Evolutionary conservation across 1,284 basidiomycete genomes (phyloP).

Genomic region (Cutaneotrichosporon sp.): DNA sequence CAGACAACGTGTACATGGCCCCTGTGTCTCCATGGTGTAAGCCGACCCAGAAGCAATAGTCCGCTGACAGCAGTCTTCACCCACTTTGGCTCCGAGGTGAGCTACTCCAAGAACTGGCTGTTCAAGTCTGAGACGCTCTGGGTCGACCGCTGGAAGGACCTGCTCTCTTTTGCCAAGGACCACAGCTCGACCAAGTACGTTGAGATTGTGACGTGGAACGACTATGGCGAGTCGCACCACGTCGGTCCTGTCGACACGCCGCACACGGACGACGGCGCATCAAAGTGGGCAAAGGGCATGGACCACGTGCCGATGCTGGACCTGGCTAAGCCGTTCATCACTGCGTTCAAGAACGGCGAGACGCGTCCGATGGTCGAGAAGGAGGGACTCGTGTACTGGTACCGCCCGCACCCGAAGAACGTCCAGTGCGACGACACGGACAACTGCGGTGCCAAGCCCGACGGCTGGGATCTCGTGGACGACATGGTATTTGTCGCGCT

Average conservation of each 20-base stretch:
- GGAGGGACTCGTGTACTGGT: constrained; percentile 45
- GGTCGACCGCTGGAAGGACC: constrained; percentile 46
- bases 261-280: constrained; percentile 42
- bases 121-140: constrained; percentile 46
- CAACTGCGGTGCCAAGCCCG: constrained; percentile 26
- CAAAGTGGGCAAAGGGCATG: constrained; percentile 38
- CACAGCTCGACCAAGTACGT: constrained; percentile 30
- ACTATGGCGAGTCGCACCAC: constrained; percentile 48
- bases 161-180: too few species aligned
- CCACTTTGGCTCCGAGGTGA: constrained; percentile 42
- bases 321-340: constrained; percentile 45
- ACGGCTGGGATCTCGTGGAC: constrained; percentile 19
- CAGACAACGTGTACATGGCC: constrained; percentile 43
- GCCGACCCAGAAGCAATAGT: constrained; percentile 8
- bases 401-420: constrained; percentile 44
- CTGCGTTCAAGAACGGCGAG: constrained; percentile 41
- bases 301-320: constrained; percentile 44
- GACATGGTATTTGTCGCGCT: constrained; percentile 44
- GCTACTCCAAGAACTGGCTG: constrained; percentile 47
- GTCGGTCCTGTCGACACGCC: constrained; percentile 36
- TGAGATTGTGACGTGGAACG: constrained; percentile 49
- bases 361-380: constrained; percentile 30
- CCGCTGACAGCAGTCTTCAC: constrained; percentile 37
- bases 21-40: constrained; percentile 45
- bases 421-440: constrained; percentile 44